Evolutionary conservation across 108 stramenopile genomes (phyloP).

Genomic region (Cylindrotheca fusiformis): DNA sequence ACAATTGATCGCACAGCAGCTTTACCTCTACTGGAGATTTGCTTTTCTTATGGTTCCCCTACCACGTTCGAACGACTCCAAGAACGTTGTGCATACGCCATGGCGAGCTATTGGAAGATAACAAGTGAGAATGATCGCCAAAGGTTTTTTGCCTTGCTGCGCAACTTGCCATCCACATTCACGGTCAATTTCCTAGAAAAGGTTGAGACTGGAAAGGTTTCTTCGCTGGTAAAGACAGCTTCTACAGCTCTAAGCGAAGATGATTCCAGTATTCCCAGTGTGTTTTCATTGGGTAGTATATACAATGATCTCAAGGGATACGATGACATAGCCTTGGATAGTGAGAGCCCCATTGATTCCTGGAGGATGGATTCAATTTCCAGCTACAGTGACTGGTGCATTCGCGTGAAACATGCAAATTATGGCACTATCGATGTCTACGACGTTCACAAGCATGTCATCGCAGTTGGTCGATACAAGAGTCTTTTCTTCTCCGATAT

Average conservation of each 20-base stretch:
- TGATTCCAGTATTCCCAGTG: not conserved
- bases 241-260: not conserved
- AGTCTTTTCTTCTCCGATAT: conserved; percentile 29
- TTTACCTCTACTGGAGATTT: conserved; percentile 30
- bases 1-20: conserved; percentile 29
- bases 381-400: conserved; percentile 35
- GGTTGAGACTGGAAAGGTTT: conserved; percentile 13
- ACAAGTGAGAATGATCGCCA: conserved; percentile 13
- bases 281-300: no score
- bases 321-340: conserved; percentile 1
- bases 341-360: conserved; percentile 2
- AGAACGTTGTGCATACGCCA: conserved; percentile 23
- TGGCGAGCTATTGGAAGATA: conserved; percentile 25
- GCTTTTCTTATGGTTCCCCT: conserved; percentile 16
- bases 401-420: conserved; percentile 14
- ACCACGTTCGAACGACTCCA: conserved; percentile 11
- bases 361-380: conserved; percentile 33
- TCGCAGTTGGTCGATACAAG: conserved; percentile 34
- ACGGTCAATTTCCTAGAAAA: conserved; percentile 32
- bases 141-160: conserved; percentile 24
- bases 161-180: conserved; percentile 25
- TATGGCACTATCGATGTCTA: conserved; percentile 10
- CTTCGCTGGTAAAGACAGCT: not conserved
- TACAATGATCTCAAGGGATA: no score
- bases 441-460: conserved; percentile 44